These are phyloP conservation scores for Quercus tomentella DNA, from an alignment of 331 rosid species.

Conservation along the genomic window DNA sequence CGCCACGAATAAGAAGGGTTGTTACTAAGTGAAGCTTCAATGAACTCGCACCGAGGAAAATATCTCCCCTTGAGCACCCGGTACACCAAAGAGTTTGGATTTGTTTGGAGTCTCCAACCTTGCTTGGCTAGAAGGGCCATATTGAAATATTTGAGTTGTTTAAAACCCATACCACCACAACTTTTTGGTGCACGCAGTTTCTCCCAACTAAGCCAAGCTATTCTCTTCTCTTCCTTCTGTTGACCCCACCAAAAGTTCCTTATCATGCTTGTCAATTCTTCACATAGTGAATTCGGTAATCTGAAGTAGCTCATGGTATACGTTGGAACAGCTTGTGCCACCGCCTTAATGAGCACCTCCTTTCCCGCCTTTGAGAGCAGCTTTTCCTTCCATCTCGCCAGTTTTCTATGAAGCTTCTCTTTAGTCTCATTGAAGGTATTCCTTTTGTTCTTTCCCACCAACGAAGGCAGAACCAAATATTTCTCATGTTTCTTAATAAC, in stretches of 20 bases:
- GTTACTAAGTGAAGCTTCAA: too few species aligned
- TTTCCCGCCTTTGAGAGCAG: not conserved
- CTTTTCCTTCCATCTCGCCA: not conserved
- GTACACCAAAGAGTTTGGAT: too few species aligned
- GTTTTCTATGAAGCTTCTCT: too few species aligned
- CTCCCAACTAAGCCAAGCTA: not conserved
- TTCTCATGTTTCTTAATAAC: too few species aligned
- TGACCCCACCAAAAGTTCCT: not conserved
- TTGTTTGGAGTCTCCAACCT: not conserved
- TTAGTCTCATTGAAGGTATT: too few species aligned
- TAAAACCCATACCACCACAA: not conserved
- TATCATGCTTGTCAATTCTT: not conserved
- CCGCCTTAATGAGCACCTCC: not conserved
- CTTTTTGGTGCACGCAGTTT: not conserved
- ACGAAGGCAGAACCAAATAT: too few species aligned
- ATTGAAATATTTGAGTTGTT: not conserved
- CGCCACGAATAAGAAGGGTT: too few species aligned
- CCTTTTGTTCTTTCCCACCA: too few species aligned
- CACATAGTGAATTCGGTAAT: not conserved
- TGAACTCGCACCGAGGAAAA: too few species aligned
- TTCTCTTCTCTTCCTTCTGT: too few species aligned
- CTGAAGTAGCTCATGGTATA: too few species aligned
- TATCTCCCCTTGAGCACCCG: too few species aligned
- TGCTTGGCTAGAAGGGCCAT: not conserved
- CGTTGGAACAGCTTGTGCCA: not conserved